Percentiles rank a stretch among this genome's conserved stretches.
phyloP scores from a whole-genome alignment of 257 asterid genomes.

The Solanum sejunctum region DNA sequence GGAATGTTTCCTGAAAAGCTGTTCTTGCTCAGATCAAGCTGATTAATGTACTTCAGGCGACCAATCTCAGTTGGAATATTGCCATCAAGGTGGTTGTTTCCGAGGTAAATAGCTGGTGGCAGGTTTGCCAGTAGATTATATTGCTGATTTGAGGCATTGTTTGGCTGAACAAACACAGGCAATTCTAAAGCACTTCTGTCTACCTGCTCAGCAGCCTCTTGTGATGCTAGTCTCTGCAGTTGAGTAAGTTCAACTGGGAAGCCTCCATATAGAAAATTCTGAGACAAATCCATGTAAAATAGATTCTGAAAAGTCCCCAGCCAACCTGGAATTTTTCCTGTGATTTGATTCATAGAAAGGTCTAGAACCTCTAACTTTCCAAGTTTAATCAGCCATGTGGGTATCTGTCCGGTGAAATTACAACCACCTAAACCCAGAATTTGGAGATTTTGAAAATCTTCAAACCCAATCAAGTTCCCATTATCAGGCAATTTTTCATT shows the following conservation, averaged over 20 bases:
- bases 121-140: slow-evolving; percentile 73
- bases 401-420: slow-evolving; percentile 50
- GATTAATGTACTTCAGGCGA: slow-evolving; percentile 50
- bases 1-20: slow-evolving; percentile 68
- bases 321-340: slow-evolving; percentile 71
- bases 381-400: slow-evolving; percentile 51
- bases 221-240: slow-evolving; percentile 41
- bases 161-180: slow-evolving; percentile 83
- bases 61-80: slow-evolving; percentile 66
- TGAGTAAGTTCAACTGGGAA: slow-evolving; percentile 50
- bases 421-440: slow-evolving; percentile 76
- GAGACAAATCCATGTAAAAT: slow-evolving; percentile 79
- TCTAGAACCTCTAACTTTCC: slow-evolving; percentile 60
- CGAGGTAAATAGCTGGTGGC: slow-evolving; percentile 75
- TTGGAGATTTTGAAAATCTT: slow-evolving; percentile 47
- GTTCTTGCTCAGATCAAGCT: slow-evolving; percentile 64
- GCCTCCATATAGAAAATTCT: slow-evolving; percentile 45
- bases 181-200: slow-evolving; percentile 58
- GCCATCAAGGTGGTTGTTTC: slow-evolving; percentile 46
- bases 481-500: slow-evolving; percentile 50
- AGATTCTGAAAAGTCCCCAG: slow-evolving; percentile 52
- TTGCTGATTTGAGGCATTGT: slow-evolving; percentile 64
- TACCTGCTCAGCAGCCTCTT: slow-evolving; percentile 35
- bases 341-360: slow-evolving; percentile 46
- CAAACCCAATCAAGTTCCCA: slow-evolving; percentile 23